Base-by-base conservation (phyloP, 1,139 yeast genomes). In the Hyphopichia khmerensis region DNA sequence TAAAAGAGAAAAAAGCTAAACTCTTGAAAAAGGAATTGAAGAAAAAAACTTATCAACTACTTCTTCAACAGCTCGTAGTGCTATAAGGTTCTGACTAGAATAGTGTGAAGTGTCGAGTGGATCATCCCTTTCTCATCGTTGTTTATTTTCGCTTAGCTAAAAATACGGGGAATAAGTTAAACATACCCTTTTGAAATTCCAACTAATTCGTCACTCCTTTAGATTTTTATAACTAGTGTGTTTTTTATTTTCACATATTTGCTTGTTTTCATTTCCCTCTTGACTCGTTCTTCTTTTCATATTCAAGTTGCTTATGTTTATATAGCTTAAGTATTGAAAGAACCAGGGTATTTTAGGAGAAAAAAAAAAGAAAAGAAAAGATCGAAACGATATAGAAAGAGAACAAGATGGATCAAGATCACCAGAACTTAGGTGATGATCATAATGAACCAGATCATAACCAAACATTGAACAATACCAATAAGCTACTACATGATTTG, bases 401-500 rank as follows among this genome's bases (percentile, higher is more conserved):
- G 8, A 21, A 21, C 29, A 26, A 26, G 10, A 26, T 26, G 29
- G 29, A 26, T 26, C 29, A 26, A 8, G 29, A 11, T 26, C 29
- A 26, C 5, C 29, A 26, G 11, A 26, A 11, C 9, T 4, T 13
- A 7, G 29, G 29, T 11, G n/a, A 26, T 21, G 24, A 21, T 21
- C 24, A 21, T 7, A 8, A 26, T 38, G 47, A 37, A 24, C 24
- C 16, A 32, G 30, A 17, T 45, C 42, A 26, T 42, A 40, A 16
- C 29, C 37, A 16, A 15, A 42, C 51, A 37, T 48, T 64, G 42
- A 62, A 56, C 18, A 48, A 50, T 37, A 60, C 69, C 31, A 64
- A 65, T 45, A 46, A 53, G 43, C 52, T 56, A 16, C 53, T 64
- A 38, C 52, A 55, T 27, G 63, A 59, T 40, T 48, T 60, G 39